Conservation (phyloP, 441 rosid species). For the Erodium texanum region DNA sequence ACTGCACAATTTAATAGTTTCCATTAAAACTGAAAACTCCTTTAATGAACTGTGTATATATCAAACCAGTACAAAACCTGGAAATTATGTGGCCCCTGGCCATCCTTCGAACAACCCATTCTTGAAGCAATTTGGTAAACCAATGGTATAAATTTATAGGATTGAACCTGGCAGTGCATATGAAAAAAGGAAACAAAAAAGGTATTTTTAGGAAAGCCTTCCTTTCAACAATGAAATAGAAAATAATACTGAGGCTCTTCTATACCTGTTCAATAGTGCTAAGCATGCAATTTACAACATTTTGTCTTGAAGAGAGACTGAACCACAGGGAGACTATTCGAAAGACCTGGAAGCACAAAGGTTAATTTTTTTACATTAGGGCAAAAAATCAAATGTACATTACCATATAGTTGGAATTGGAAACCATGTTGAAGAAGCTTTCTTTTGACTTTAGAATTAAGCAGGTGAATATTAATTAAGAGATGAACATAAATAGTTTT, state of each 20-base stretch:
- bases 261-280: slow-evolving; percentile 66
- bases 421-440: slow-evolving; percentile 4
- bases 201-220: not conserved
- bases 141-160: slow-evolving; percentile 87
- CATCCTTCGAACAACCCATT: slow-evolving; percentile 82
- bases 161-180: slow-evolving; percentile 55
- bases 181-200: slow-evolving; percentile 16
- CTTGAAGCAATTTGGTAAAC: slow-evolving; percentile 98
- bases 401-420: slow-evolving; percentile 6
- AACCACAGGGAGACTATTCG: slow-evolving; percentile 89
- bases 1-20: slow-evolving; percentile 40
- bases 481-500: not conserved
- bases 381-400: not conserved
- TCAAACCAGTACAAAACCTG: slow-evolving; percentile 45
- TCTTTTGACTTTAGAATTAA: not conserved
- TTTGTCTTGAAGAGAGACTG: slow-evolving; percentile 57
- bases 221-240: not conserved
- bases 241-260: slow-evolving; percentile 4
- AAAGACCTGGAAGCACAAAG: slow-evolving; percentile 54
- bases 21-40: slow-evolving; percentile 24
- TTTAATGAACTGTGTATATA: slow-evolving; percentile 6
- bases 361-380: slow-evolving; percentile 11
- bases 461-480: not conserved
- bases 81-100: slow-evolving; percentile 56
- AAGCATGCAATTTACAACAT: slow-evolving; percentile 65